Conservation (phyloP, 1,139 yeast genomes). For the Petasospora fabianii region DNA sequence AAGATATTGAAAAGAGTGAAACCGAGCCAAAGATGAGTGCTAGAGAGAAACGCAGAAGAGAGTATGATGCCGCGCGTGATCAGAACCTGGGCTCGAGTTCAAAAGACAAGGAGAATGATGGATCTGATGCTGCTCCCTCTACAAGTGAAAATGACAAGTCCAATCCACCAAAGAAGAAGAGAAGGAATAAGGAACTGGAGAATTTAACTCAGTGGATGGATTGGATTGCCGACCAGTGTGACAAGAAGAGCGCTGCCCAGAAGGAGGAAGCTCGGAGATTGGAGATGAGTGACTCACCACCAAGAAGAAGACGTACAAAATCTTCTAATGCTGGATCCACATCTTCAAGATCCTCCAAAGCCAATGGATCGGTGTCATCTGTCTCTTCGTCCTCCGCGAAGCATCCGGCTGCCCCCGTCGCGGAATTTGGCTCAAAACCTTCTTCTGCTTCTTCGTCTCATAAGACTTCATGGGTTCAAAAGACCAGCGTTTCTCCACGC, state of each 20-base stretch:
- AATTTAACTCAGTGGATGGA: conserved; percentile 7
- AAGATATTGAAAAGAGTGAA: neutral
- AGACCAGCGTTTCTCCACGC: neutral
- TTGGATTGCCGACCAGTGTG: conserved; percentile 7
- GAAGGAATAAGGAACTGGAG: conserved; percentile 3
- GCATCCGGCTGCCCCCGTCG: neutral
- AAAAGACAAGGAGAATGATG: neutral
- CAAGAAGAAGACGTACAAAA: conserved; percentile 3
- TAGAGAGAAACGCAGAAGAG: conserved; percentile 13
- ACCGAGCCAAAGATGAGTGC: conserved; percentile 3
- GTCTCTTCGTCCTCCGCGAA: neutral
- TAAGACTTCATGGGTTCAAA: neutral
- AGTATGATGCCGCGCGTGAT: conserved; percentile 29
- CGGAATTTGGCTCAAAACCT: neutral
- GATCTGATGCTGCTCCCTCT: neutral
- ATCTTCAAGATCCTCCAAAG: neutral
- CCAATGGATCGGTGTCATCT: neutral
- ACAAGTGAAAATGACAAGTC: neutral
- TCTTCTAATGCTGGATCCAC: neutral
- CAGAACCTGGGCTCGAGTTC: neutral
- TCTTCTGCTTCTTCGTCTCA: no score
- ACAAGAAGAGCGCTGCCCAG: conserved; percentile 8
- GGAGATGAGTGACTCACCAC: conserved; percentile 4
- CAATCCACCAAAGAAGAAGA: conserved; percentile 1
- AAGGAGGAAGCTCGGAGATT: conserved; percentile 5